Conservation (phyloP, 2,329 filamentous ascomycete species). For the Alternaria alternata region DNA sequence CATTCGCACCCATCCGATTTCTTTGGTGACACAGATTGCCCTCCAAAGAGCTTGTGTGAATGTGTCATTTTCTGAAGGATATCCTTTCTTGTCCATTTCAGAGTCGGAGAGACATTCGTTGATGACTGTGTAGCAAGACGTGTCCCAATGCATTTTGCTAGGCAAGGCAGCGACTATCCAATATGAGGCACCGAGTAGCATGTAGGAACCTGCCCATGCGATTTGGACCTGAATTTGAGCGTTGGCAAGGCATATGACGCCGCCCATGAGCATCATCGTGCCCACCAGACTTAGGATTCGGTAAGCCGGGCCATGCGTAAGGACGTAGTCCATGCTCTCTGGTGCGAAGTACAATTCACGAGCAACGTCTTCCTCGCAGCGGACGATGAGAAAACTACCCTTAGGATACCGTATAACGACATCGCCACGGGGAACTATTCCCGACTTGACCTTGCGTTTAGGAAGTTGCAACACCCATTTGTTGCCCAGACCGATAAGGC, state of each 20-base stretch:
- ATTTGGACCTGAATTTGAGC: constrained; percentile 58
- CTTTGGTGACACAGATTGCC: constrained; percentile 57
- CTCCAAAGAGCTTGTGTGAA: constrained; percentile 61
- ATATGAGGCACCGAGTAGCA: constrained; percentile 59
- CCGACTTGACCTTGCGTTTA: constrained; percentile 42
- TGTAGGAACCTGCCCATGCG: constrained; percentile 59
- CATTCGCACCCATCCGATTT: constrained; percentile 53
- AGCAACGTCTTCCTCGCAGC: constrained; percentile 59
- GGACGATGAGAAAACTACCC: constrained; percentile 59
- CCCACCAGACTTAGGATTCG: constrained; percentile 59
- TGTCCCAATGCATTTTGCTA: constrained; percentile 58
- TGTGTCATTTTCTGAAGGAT: constrained; percentile 40
- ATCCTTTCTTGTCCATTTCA: constrained; percentile 44
- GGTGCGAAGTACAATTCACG: constrained; percentile 62
- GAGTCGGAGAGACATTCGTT: constrained; percentile 48
- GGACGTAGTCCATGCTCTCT: constrained; percentile 58
- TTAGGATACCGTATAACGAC: constrained; percentile 61
- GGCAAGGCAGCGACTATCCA: constrained; percentile 62
- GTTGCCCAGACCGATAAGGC: constrained; percentile 59
- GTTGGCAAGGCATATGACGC: constrained; percentile 61
- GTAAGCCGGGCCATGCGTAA: constrained; percentile 53
- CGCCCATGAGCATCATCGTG: constrained; percentile 62
- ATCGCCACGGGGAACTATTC: constrained; percentile 51
- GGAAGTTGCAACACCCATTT: constrained; percentile 59
- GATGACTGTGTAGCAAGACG: constrained; percentile 54